These are phyloP conservation scores for Limtongia smithiae DNA, from an alignment of 805 yeast genomes.

Conservation along the genomic window DNA sequence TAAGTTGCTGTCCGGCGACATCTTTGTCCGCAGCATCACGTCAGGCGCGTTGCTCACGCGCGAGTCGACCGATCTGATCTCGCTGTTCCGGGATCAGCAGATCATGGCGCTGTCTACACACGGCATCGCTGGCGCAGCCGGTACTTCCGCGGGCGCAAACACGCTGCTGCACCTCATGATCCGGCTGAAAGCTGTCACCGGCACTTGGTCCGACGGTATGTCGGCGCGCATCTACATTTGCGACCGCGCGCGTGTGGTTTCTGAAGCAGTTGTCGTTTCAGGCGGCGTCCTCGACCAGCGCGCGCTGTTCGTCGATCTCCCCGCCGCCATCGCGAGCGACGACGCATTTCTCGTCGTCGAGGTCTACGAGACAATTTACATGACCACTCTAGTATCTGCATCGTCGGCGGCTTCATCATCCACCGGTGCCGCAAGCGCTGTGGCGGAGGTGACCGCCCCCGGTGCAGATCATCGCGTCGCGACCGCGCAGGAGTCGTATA, in stretches of 20 bases:
- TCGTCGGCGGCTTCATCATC: background rate
- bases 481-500: constrained; percentile 4
- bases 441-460: background rate
- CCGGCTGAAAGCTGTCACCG: constrained; percentile 55
- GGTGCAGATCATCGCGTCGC: too few species aligned
- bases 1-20: constrained; percentile 36
- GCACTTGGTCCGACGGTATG: constrained; percentile 13
- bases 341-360: constrained; percentile 74
- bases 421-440: constrained; percentile 33
- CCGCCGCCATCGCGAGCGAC: constrained; percentile 54
- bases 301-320: constrained; percentile 73
- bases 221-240: constrained; percentile 61
- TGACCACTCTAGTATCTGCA: constrained; percentile 18
- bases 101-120: constrained; percentile 58
- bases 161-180: constrained; percentile 64
- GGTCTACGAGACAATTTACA: constrained; percentile 50
- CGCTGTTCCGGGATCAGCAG: constrained; percentile 63
- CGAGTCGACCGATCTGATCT: constrained; percentile 45
- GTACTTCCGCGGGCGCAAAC: background rate
- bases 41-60: constrained; percentile 34
- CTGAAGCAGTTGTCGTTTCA: constrained; percentile 75
- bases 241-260: constrained; percentile 57
- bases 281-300: constrained; percentile 5
- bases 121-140: constrained; percentile 1
- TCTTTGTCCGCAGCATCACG: constrained; percentile 34